phyloP scores from a whole-genome alignment of 1,139 yeast species.

The Taphrina flavorubra region DNA sequence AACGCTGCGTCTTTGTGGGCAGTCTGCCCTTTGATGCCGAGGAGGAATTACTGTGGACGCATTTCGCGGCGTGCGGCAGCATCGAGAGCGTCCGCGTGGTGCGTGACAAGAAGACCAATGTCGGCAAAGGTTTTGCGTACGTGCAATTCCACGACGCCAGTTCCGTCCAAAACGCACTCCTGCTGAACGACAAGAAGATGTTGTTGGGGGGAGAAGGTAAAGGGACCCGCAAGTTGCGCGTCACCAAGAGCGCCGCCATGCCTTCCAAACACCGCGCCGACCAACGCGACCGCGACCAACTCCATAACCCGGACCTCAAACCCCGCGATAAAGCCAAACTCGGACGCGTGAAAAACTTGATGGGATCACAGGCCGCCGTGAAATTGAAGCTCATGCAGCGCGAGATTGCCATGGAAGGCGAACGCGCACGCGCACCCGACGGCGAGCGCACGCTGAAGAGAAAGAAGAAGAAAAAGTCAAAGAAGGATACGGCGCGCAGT shows the following conservation, averaged over 20 bases:
- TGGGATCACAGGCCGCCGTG: constrained; percentile 81
- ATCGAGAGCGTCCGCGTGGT: constrained; percentile 89
- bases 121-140: constrained; percentile 97
- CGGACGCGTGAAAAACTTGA: constrained; percentile 75
- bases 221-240: constrained; percentile 70
- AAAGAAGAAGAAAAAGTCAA: constrained; percentile 38
- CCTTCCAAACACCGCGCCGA: constrained; percentile 32
- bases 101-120: constrained; percentile 88
- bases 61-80: constrained; percentile 66
- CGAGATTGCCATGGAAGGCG: constrained; percentile 68
- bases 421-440: constrained; percentile 60
- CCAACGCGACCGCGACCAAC: constrained; percentile 45
- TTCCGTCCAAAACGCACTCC: constrained; percentile 79
- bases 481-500: constrained; percentile 28
- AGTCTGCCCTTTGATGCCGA: constrained; percentile 90
- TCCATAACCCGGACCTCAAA: constrained; percentile 46
- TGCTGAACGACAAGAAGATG: constrained; percentile 74
- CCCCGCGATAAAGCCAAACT: constrained; percentile 68
- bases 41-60: constrained; percentile 87
- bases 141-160: constrained; percentile 86
- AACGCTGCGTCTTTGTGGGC: constrained; percentile 87
- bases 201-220: constrained; percentile 48
- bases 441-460: constrained; percentile 35
- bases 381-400: constrained; percentile 58
- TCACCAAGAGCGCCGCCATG: constrained; percentile 72